Evolutionary conservation across 371 early-diverging fungal species (phyloP).

Genomic region (Mortierella sp.): DNA sequence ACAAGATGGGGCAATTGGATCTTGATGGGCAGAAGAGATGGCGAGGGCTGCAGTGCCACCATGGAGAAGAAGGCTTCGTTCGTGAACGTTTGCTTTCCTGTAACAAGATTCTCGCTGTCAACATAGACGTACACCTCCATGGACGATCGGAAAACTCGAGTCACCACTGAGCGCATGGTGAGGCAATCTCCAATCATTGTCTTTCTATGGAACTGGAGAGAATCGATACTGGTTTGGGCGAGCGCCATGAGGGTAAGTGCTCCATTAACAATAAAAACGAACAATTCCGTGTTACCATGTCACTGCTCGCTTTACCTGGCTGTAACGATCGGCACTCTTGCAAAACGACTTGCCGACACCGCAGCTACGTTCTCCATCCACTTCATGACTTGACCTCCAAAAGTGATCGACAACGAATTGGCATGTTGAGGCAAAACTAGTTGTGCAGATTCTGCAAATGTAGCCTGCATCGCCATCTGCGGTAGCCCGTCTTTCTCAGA

Average conservation of each 20-base stretch:
- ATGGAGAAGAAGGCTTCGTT: slow-evolving; percentile 73
- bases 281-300: too few species aligned
- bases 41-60: slow-evolving; percentile 34
- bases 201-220: slow-evolving; percentile 47
- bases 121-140: slow-evolving; percentile 74
- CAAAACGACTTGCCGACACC: slow-evolving; percentile 71
- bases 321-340: slow-evolving; percentile 65
- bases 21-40: slow-evolving; percentile 8
- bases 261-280: too few species aligned
- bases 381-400: slow-evolving; percentile 85
- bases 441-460: slow-evolving; percentile 74
- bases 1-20: slow-evolving; percentile 48
- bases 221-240: slow-evolving; percentile 29
- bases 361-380: slow-evolving; percentile 81
- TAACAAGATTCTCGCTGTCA: slow-evolving; percentile 68
- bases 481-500: slow-evolving; percentile 33
- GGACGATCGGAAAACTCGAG: slow-evolving; percentile 64
- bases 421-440: slow-evolving; percentile 83
- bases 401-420: slow-evolving; percentile 76
- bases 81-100: slow-evolving; percentile 66
- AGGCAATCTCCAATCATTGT: slow-evolving; percentile 62
- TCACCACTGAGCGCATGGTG: slow-evolving; percentile 67
- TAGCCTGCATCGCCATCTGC: slow-evolving; percentile 58
- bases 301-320: slow-evolving; percentile 62
- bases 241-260: too few species aligned